Base-by-base conservation (phyloP, 495 filamentous ascomycete genomes). In the Haplographium delicatum region DNA sequence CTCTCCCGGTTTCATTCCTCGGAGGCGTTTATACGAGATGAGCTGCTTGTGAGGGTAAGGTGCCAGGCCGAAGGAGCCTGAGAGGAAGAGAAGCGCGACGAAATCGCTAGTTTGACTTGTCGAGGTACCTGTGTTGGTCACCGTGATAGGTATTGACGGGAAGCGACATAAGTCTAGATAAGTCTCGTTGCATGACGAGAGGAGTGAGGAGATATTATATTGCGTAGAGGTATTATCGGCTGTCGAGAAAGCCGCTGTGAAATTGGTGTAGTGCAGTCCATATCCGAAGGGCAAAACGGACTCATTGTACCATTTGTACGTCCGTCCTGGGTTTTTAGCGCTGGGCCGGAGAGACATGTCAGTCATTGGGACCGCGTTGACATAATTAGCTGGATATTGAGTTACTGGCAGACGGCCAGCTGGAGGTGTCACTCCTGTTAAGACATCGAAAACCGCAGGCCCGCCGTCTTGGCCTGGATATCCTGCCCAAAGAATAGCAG, bases 401-500 rank as follows among this genome's bases (percentile, higher is more conserved):
- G 79, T 82, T 0, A 64, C 59, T 4, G 74, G 69, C 16, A 82
- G 64, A 5, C 79, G 68, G 2, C 79, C 79, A n/a, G 79, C 79
- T 0, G 78, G 78, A 1, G 76, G 68, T n/a, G 5, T 3, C 2
- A 8, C 15, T 7, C 45, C 31, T 16, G 45, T 24, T 7, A 86
- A 63, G 3, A 86, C 57, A 8, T 76, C 68, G 0, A 73, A 68
- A 5, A 84, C 58, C 10, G 35, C 35, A 7, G 35, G 35, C 1
- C 81, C 81, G 3, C 71, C 72, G 62, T 96, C 84, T 62, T 96
- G 84, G 11, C 90, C 91, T 0, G 91, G 90, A 44, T 95, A 62
- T 62, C 89, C 89, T 52, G 91, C 91, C 83, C 88, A 95, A 13
- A 96, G 59, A 31, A 96, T 94, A 24, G 74, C 76, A 4, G 70